phyloP scores from a whole-genome alignment of 306 rosid species.

The Myrica gale region DNA sequence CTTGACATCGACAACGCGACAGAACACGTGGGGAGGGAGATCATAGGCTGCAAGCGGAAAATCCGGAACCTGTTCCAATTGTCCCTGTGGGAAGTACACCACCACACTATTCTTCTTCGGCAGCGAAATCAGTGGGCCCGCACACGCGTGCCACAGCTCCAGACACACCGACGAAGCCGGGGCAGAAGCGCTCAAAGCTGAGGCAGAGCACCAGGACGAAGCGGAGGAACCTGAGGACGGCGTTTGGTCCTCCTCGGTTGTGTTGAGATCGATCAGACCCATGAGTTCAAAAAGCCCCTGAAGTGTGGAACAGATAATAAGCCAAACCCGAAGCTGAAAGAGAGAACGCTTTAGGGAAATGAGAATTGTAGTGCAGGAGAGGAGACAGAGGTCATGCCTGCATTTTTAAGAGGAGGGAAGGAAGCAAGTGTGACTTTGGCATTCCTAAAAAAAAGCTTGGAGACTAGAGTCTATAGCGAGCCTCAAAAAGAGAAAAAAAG shows the following conservation, averaged over 20 bases:
- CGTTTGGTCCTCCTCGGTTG: conserved; percentile 82
- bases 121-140: conserved; percentile 86
- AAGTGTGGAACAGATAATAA: conserved; percentile 12
- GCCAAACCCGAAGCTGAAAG: conserved; percentile 12
- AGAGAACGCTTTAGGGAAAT: conserved; percentile 11
- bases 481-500: conserved; percentile 46
- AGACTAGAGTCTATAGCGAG: conserved; percentile 27
- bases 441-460: conserved; percentile 50
- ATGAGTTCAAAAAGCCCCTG: conserved; percentile 33
- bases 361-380: conserved; percentile 18
- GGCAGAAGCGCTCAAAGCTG: conserved; percentile 41
- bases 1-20: conserved; percentile 91
- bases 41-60: conserved; percentile 57
- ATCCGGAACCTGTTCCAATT: conserved; percentile 72
- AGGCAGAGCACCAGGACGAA: conserved; percentile 50
- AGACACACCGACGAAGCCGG: conserved; percentile 64
- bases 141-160: conserved; percentile 99
- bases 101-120: conserved; percentile 86
- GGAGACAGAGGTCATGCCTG: conserved; percentile 48
- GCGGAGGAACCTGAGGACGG: conserved; percentile 53
- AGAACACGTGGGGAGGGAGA: conserved; percentile 82
- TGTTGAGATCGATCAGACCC: conserved; percentile 97
- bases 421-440: conserved; percentile 50
- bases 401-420: conserved; percentile 52
- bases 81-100: conserved; percentile 91